Evolutionary conservation across 1,284 basidiomycete species (phyloP), one percentile per base, ranked within the genome.

Genomic region (Melampsora americana): DNA sequence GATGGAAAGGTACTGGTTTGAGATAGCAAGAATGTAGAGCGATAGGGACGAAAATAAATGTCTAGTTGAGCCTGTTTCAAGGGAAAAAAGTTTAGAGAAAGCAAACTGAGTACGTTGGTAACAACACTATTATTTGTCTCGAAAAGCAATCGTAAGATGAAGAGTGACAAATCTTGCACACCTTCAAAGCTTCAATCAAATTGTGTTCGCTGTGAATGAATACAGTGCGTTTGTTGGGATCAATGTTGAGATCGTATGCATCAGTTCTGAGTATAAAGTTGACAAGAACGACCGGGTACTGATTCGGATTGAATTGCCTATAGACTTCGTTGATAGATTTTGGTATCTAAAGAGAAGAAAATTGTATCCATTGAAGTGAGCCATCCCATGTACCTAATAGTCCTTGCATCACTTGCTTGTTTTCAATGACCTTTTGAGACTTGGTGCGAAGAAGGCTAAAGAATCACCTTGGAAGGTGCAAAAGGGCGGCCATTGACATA

Each of bases 401-500:
- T 44, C 1, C 12, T 44, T 11, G 42, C 42, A 9, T 44, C 16
- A 14, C 5, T 14, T 44, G 12, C 42, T 44, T 44, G 9, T 14
- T 44, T 44, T 44, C 42, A 28, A 66, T 11, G n/a, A 16, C 68
- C n/a, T 53, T 20, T 23, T 35, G 18, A 42, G n/a, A 23, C 46
- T 32, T 6, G 23, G 28, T 3, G 7, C 5, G 56, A 18, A n/a
- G 2, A n/a, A 39, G 14, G 16, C 81, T 69, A 18, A 78, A 69
- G 12, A 77, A 80, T 62, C 78, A 90, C 92, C 85, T 92, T 93
- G 5, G 86, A 84, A 1, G 91, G 86, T 77, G 88, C 88, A 82
- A 92, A 96, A 0, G 96, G 95, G 42, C 96, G 85, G 0, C 93
- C 92, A 80, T 99, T 99, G 80, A 99, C 86, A 81, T 90, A 99